Evolutionary conservation across 83 land plant species (phyloP).

Genomic region (Picea abies): DNA sequence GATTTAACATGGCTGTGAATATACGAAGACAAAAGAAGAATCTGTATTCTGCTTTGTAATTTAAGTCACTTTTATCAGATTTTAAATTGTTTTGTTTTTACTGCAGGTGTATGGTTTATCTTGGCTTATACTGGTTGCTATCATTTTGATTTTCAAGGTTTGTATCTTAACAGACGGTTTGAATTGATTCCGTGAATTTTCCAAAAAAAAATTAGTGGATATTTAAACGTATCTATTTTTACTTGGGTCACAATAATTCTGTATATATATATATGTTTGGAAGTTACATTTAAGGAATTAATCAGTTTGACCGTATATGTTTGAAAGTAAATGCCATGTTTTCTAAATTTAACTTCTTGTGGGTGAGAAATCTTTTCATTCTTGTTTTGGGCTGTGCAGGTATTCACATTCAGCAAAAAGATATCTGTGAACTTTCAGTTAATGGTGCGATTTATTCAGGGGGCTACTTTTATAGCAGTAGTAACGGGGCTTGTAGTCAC

Average conservation of each 20-base stretch:
- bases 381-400: slow-evolving; percentile 39
- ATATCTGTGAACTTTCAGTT: slow-evolving; percentile 58
- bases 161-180: slow-evolving; percentile 8
- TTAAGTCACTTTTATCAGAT: neutral
- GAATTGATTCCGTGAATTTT: neutral
- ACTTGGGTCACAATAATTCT: too few relatives aligned
- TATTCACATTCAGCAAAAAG: slow-evolving; percentile 65
- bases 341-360: neutral
- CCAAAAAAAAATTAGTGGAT: too few relatives aligned
- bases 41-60: neutral
- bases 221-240: too few relatives aligned
- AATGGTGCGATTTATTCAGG: slow-evolving; percentile 68
- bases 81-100: neutral
- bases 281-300: neutral
- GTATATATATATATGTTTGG: too few relatives aligned
- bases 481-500: slow-evolving; percentile 42
- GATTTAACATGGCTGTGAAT: too few relatives aligned
- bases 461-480: slow-evolving; percentile 48
- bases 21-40: neutral
- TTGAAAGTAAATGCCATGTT: neutral
- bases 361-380: neutral
- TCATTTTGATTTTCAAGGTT: slow-evolving; percentile 79
- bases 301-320: neutral
- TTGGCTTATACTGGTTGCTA: slow-evolving; percentile 59
- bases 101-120: slow-evolving; percentile 78